Evolutionary conservation across 306 rosid species (phyloP).

Genomic region (Lathyrus aphaca): DNA sequence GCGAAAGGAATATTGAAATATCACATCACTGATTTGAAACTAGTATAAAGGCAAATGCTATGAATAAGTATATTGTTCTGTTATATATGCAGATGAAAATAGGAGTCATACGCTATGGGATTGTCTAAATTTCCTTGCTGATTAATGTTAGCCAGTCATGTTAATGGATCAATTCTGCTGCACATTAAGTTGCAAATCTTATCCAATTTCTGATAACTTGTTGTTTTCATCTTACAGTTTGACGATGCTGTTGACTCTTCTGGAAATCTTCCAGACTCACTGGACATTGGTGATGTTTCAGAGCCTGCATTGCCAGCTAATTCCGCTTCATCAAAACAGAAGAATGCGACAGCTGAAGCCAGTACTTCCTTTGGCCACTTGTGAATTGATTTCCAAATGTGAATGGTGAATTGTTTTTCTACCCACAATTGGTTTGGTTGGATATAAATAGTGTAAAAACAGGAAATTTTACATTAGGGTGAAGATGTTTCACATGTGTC

Average conservation of each 20-base stretch:
- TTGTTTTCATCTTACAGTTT: conserved; percentile 47
- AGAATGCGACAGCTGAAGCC: conserved; percentile 59
- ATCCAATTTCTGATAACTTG: conserved; percentile 26
- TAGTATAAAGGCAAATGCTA: background rate
- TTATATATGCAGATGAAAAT: conserved; percentile 5
- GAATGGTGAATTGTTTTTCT: conserved; percentile 41
- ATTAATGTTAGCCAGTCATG: background rate
- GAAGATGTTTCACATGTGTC: conserved; percentile 33
- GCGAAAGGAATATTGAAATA: conserved; percentile 13
- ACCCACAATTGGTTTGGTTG: conserved; percentile 46
- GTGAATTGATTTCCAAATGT: conserved; percentile 13
- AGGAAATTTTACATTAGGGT: conserved; percentile 41
- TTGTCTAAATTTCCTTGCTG: background rate
- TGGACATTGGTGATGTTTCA: conserved; percentile 87
- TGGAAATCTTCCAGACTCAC: conserved; percentile 76
- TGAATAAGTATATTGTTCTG: conserved; percentile 19
- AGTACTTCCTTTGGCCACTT: conserved; percentile 52
- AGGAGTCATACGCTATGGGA: background rate
- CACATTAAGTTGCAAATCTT: conserved; percentile 17
- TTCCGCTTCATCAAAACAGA: conserved; percentile 53
- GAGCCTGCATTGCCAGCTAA: conserved; percentile 54
- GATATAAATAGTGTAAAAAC: conserved; percentile 49
- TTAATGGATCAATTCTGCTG: conserved; percentile 11
- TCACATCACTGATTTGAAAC: conserved; percentile 26
- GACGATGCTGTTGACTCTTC: conserved; percentile 53